A percentile compares a stretch with the other conserved stretches of the same genome.
Conservation (phyloP, 2,329 filamentous ascomycete genomes). For the Pseudogymnoascus sp. region DNA sequence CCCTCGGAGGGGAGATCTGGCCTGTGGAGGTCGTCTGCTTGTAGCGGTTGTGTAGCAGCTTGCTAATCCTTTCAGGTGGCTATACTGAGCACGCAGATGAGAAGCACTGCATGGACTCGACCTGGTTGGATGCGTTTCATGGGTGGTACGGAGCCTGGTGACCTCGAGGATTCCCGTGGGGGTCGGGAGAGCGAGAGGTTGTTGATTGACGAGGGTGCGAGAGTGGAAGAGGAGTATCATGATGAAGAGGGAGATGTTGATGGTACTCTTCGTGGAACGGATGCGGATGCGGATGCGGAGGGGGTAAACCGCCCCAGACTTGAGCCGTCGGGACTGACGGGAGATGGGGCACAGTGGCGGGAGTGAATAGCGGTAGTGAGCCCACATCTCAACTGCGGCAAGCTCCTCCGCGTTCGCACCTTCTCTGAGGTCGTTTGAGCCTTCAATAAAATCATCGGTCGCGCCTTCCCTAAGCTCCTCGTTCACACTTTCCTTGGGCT, state of each 20-base stretch:
- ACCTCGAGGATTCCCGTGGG: slow-evolving; percentile 14
- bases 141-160: slow-evolving; percentile 14
- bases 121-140: slow-evolving; percentile 18
- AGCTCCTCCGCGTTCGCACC: neutral
- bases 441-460: neutral
- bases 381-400: neutral
- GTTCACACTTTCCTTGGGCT: neutral
- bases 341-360: slow-evolving; percentile 21
- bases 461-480: neutral
- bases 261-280: slow-evolving; percentile 15
- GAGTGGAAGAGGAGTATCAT: slow-evolving; percentile 4
- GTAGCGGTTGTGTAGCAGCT: neutral
- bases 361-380: slow-evolving; percentile 2
- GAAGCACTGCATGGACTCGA: slow-evolving; percentile 21
- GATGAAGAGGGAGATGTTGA: slow-evolving; percentile 20
- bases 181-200: slow-evolving; percentile 21
- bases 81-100: slow-evolving; percentile 23
- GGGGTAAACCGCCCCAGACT: slow-evolving; percentile 19
- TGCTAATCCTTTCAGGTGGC: slow-evolving; percentile 15
- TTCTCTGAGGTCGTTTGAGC: neutral
- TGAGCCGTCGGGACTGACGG: slow-evolving; percentile 21
- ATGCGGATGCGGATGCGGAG: slow-evolving; percentile 7
- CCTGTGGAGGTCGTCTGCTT: neutral
- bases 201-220: slow-evolving; percentile 22
- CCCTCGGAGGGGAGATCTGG: neutral